These are phyloP conservation scores for Coffea canephora DNA, from an alignment of 257 asterid species.

Conservation along the genomic window DNA sequence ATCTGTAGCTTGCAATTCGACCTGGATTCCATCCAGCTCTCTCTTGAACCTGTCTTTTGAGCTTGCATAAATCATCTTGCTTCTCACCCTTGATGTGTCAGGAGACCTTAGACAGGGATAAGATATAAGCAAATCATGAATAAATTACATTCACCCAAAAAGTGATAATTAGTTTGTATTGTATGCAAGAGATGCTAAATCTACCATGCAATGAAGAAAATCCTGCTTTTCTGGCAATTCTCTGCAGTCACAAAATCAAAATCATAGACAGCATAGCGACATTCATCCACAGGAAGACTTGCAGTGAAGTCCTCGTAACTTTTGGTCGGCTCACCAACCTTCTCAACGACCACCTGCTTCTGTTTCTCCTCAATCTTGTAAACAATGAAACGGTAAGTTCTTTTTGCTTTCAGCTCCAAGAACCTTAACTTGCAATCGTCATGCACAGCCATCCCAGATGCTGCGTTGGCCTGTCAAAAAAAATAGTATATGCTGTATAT, in stretches of 20 bases:
- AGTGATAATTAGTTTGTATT: background rate
- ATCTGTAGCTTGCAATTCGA: constrained; percentile 68
- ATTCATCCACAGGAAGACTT: constrained; percentile 54
- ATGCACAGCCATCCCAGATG: constrained; percentile 61
- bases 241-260: constrained; percentile 60
- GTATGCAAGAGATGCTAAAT: background rate
- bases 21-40: constrained; percentile 56
- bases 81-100: constrained; percentile 56
- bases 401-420: constrained; percentile 57
- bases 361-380: constrained; percentile 64
- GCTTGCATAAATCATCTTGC: constrained; percentile 67
- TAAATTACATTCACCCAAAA: background rate
- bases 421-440: constrained; percentile 63
- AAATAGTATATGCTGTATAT: background rate
- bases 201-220: constrained; percentile 67
- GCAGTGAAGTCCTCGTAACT: constrained; percentile 54
- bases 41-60: constrained; percentile 57
- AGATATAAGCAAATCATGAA: background rate
- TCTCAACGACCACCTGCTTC: constrained; percentile 54
- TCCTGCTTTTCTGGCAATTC: constrained; percentile 61
- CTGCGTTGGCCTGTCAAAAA: constrained; percentile 49
- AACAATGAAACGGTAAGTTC: constrained; percentile 50
- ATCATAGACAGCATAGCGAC: constrained; percentile 59
- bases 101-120: constrained; percentile 45
- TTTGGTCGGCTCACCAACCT: constrained; percentile 50